A percentile compares a stretch with the other conserved stretches of the same genome.
phyloP scores from a whole-genome alignment of 495 filamentous ascomycete genomes.

The Podospora sp. region DNA sequence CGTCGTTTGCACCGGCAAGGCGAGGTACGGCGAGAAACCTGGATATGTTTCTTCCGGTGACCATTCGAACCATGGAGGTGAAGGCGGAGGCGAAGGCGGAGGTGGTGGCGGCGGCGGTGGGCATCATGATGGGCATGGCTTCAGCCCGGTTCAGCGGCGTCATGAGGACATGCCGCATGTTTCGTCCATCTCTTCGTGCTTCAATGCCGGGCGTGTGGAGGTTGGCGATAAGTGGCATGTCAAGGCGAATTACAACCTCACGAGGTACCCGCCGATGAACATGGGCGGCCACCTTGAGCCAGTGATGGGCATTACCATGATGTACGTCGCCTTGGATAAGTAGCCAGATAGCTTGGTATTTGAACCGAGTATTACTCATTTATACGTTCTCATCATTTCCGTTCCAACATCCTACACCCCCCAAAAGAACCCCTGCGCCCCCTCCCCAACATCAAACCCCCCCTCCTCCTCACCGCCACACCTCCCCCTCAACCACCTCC shows the following conservation, averaged over 20 bases:
- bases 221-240: conserved; percentile 29
- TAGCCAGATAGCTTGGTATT: background rate
- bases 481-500: conserved; percentile 35
- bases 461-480: conserved; percentile 1
- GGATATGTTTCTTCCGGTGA: conserved; percentile 20
- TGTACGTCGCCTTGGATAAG: conserved; percentile 24
- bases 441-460: background rate
- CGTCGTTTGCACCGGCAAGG: conserved; percentile 21
- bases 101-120: background rate
- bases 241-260: conserved; percentile 32
- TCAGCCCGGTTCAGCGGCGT: background rate
- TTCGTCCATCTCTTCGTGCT: conserved; percentile 24
- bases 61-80: conserved; percentile 2
- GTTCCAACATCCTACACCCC: too few relatives aligned
- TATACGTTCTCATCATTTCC: too few relatives aligned
- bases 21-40: conserved; percentile 27
- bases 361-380: background rate
- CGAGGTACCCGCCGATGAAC: conserved; percentile 24
- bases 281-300: conserved; percentile 22
- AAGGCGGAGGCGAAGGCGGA: too few relatives aligned
- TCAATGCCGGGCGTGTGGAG: conserved; percentile 16
- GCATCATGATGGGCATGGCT: conserved; percentile 10
- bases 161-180: conserved; percentile 18
- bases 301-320: conserved; percentile 29
- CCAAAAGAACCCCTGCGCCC: too few relatives aligned